Evolutionary conservation across 2,329 filamentous ascomycete species (phyloP), one percentile per base, ranked within the genome.

Genomic region (Chrysoporthe deuterocubensis): DNA sequence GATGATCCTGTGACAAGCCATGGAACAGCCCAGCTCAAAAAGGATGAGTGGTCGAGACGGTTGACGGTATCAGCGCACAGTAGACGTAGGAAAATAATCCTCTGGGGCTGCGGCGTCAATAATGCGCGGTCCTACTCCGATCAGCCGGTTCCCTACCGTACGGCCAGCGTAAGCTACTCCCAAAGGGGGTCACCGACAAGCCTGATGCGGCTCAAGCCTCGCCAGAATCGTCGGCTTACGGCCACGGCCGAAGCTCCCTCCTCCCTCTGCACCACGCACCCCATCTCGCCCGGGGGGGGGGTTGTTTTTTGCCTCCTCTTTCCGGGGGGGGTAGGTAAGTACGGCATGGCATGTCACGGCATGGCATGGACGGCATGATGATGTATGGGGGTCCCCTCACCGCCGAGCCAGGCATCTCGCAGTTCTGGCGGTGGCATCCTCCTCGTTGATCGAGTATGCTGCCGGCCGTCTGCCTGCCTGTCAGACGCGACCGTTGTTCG

Each of bases 141-240:
- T n/a, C 44, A 40, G 16, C 26, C 43, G 46, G n/a, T n/a, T 50
- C 46, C 18, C 46, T 50, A 3, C 11, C 42, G 8, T 37, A 40
- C 16, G 32, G 26, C 18, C 37, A 16, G 58, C 3, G 21, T 8
- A 64, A 46, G 48, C 43, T 57, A 32, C 16, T 21, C 8, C 62
- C 50, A 34, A 64, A 64, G 57, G 34, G 34, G 26, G 57, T 64
- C 62, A 64, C 62, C 62, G 62, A 64, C n/a, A 6, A 26, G 26
- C n/a, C 18, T 43, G 18, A 43, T 60, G 44, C 64, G 54, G 43
- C 64, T 58, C 26, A 50, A 65, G n/a, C 52, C 14, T 26, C 16
- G 26, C 26, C 26, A 26, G 26, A 26, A 26, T 26, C 26, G 26
- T 26, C 26, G 26, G 26, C 26, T 26, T 26, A 26, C 26, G 26